Conservation (phyloP, 2,329 filamentous ascomycete species). For the Pleomassaria siparia region DNA sequence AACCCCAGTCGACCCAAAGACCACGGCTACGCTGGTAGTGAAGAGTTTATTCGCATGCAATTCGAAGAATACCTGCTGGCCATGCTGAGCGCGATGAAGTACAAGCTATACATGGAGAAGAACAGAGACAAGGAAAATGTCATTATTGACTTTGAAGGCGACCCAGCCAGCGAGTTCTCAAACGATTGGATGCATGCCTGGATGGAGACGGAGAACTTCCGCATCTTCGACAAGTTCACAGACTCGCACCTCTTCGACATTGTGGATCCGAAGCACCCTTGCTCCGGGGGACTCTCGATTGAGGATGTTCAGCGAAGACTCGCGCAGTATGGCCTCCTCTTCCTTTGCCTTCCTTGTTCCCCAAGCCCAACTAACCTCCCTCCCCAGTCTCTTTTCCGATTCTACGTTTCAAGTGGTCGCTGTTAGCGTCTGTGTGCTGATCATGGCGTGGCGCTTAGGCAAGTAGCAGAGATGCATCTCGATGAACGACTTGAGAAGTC, state of each 20-base stretch:
- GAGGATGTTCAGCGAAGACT: constrained; percentile 92
- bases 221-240: constrained; percentile 72
- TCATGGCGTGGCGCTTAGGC: constrained; percentile 48
- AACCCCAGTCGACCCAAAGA: constrained; percentile 91
- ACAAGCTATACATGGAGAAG: constrained; percentile 59
- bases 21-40: constrained; percentile 90
- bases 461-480: constrained; percentile 89
- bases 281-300: constrained; percentile 86
- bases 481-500: constrained; percentile 87
- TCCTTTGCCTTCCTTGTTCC: constrained; percentile 13
- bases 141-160: constrained; percentile 69
- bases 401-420: constrained; percentile 31
- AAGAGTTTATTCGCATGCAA: constrained; percentile 95
- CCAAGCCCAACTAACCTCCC: constrained; percentile 27
- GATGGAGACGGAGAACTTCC: constrained; percentile 86
- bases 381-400: constrained; percentile 33
- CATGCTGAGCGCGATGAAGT: constrained; percentile 85
- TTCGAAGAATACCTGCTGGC: constrained; percentile 96
- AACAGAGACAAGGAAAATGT: constrained; percentile 59
- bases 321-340: constrained; percentile 58
- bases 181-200: constrained; percentile 84
- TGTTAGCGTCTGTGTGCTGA: constrained; percentile 38
- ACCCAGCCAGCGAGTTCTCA: constrained; percentile 82
- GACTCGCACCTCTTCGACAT: constrained; percentile 93
- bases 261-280: constrained; percentile 89